These are phyloP conservation scores for Caloboletus firmus DNA, from an alignment of 1,284 basidiomycete species.

Conservation along the genomic window DNA sequence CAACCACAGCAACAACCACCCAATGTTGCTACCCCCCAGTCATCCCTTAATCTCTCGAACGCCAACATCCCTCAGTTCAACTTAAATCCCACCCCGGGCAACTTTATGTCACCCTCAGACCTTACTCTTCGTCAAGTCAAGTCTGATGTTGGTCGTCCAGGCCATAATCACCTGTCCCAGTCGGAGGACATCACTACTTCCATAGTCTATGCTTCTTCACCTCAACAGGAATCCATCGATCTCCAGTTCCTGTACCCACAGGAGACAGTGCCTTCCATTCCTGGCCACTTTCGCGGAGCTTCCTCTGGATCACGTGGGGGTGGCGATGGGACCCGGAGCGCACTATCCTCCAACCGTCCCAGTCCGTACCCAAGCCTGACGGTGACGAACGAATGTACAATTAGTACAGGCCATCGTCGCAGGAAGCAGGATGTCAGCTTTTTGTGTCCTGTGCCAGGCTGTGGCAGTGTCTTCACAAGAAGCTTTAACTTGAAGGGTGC, in stretches of 20 bases:
- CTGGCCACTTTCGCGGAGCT: conserved; percentile 58
- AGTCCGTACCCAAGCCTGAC: conserved; percentile 35
- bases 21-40: too few species aligned
- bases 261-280: conserved; percentile 41
- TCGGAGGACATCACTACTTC: conserved; percentile 50
- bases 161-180: conserved; percentile 49
- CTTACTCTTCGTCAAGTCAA: conserved; percentile 45
- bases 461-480: conserved; percentile 80
- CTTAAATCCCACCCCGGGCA: too few species aligned
- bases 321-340: conserved; percentile 35
- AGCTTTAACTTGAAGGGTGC: conserved; percentile 79
- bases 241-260: conserved; percentile 33
- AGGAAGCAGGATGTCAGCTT: conserved; percentile 76
- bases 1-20: too few species aligned
- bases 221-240: conserved; percentile 47
- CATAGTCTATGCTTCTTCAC: conserved; percentile 41
- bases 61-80: too few species aligned
- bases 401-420: conserved; percentile 67
- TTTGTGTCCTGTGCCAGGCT: conserved; percentile 71
- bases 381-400: conserved; percentile 67
- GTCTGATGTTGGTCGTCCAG: conserved; percentile 48
- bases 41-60: too few species aligned
- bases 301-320: conserved; percentile 53
- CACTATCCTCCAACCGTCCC: conserved; percentile 32
- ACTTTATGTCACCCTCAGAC: too few species aligned